A percentile compares a stretch with the other conserved stretches of the same genome.
Evolutionary conservation across 257 asterid species (phyloP).

Genomic region (Gynochthodes officinalis): DNA sequence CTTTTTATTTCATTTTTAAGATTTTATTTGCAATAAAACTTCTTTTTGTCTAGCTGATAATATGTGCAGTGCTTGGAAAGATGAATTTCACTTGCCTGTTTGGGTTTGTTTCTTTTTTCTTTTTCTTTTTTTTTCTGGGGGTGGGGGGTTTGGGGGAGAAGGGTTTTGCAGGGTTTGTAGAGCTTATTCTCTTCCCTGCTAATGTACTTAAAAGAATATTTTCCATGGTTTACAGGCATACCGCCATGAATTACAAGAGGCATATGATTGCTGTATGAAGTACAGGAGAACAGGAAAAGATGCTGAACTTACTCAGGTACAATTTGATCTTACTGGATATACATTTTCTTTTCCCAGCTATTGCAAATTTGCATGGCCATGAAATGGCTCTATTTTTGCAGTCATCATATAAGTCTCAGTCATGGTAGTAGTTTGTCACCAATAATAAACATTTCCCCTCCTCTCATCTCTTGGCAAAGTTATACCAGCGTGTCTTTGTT

Average conservation of each 20-base stretch:
- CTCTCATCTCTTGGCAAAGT: no score
- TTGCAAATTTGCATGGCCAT: no score
- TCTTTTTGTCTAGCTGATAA: background rate
- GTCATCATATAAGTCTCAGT: background rate
- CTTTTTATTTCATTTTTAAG: background rate
- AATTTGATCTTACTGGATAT: background rate
- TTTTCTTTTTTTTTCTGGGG: no score
- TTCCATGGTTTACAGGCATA: conserved; percentile 55
- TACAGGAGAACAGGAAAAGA: conserved; percentile 79
- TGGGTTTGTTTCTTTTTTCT: no score
- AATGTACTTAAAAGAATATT: background rate
- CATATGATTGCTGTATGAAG: conserved; percentile 85
- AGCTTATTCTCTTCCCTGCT: background rate
- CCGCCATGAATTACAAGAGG: conserved; percentile 84
- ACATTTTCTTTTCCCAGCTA: background rate
- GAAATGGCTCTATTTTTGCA: background rate
- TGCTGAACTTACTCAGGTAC: conserved; percentile 98
- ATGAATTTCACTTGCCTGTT: background rate
- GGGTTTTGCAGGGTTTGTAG: no score
- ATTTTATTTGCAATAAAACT: background rate
- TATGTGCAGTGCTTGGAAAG: background rate
- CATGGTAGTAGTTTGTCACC: no score
- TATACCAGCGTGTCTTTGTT: no score
- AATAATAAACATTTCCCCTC: no score
- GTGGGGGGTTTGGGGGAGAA: no score